A percentile compares a stretch with the other conserved stretches of the same genome.
Conservation (phyloP, 441 rosid species). For the Populus hybrid region DNA sequence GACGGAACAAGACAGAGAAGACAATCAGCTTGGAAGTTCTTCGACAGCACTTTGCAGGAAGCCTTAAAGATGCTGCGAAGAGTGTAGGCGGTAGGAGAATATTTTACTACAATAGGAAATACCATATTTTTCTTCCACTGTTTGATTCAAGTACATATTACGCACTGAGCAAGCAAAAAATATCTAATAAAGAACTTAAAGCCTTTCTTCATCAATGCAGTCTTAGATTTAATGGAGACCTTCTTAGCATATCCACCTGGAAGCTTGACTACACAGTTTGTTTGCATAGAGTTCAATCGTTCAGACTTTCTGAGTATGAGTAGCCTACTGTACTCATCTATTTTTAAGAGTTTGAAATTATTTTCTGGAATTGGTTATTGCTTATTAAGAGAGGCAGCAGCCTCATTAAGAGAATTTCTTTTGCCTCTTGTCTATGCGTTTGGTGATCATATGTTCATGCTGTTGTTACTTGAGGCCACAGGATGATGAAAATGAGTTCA, state of each 20-base stretch:
- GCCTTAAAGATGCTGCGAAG: no score
- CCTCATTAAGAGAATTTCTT: not conserved
- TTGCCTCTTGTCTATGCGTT: not conserved
- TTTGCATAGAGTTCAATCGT: not conserved
- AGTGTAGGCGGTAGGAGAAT: no score
- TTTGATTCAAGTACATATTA: not conserved
- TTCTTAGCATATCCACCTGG: not conserved
- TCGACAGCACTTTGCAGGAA: no score
- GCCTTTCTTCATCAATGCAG: not conserved
- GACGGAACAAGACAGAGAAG: no score
- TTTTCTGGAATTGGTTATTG: not conserved
- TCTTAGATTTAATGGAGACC: slow-evolving; percentile 9
- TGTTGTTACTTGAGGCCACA: not conserved
- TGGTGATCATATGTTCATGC: not conserved
- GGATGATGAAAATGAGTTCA: not conserved
- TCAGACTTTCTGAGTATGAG: not conserved
- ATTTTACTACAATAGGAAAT: slow-evolving; percentile 3
- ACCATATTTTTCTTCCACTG: not conserved
- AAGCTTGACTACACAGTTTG: not conserved
- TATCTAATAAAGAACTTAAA: not conserved
- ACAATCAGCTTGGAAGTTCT: no score
- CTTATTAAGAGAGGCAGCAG: not conserved
- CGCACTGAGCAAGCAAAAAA: slow-evolving; percentile 1
- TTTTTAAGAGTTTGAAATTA: not conserved
- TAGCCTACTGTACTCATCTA: not conserved